Conservation (phyloP, 169 alveolate genomes). For the Plasmodium fragile region DNA sequence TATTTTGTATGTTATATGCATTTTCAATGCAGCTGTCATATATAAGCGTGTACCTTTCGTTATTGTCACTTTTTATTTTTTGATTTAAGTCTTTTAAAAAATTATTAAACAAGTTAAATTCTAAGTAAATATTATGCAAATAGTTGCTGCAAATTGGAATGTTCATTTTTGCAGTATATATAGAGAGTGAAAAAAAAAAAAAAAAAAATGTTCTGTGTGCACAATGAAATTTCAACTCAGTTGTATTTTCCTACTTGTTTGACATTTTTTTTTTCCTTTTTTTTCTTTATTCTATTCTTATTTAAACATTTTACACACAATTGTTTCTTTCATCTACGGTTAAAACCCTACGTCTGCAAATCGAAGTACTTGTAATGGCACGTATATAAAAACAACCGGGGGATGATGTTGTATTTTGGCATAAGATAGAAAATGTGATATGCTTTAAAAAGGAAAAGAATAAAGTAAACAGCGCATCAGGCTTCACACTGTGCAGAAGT, state of each 20-base stretch:
- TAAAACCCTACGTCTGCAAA: background rate
- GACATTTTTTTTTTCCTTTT: background rate
- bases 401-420: background rate
- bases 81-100: conserved; percentile 60
- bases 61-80: conserved; percentile 9
- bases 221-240: background rate
- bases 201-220: background rate
- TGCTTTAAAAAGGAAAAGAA: background rate
- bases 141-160: conserved; percentile 10
- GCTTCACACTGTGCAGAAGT: background rate
- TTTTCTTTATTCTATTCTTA: background rate
- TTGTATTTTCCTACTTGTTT: background rate
- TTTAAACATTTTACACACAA: background rate
- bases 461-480: background rate
- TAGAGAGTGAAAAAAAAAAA: background rate
- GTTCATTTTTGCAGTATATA: conserved; percentile 30
- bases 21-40: conserved; percentile 71
- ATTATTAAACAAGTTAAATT: conserved; percentile 62
- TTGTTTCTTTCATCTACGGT: background rate
- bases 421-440: background rate
- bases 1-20: conserved; percentile 52
- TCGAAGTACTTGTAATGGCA: background rate
- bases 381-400: background rate
- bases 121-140: conserved; percentile 49
- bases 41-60: conserved; percentile 47